Evolutionary conservation across 2,329 filamentous ascomycete species (phyloP).

Genomic region (Pseudocercospora musae): DNA sequence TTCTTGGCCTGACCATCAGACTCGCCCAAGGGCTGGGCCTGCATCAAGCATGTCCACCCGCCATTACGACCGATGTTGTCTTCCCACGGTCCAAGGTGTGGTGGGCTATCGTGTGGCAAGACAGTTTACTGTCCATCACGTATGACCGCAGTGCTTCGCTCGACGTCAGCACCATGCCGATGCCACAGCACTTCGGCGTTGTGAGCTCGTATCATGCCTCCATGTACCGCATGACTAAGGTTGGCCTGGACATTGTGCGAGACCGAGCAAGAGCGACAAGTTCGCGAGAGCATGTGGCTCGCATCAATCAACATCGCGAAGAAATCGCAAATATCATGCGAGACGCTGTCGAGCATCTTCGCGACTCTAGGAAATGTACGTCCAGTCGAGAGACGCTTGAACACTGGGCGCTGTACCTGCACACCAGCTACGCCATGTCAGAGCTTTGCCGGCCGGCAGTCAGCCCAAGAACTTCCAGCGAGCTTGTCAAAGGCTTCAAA

Average conservation of each 20-base stretch:
- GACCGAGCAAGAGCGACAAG: conserved; percentile 54
- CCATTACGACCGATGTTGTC: conserved; percentile 48
- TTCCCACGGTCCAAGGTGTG: conserved; percentile 39
- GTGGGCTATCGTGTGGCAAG: conserved; percentile 65
- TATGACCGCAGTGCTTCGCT: conserved; percentile 60
- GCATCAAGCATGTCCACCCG: conserved; percentile 56
- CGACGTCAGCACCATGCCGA: conserved; percentile 46
- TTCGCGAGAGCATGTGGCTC: conserved; percentile 49
- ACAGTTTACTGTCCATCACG: conserved; percentile 61
- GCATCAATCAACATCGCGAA: conserved; percentile 56
- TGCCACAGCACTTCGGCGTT: conserved; percentile 39
- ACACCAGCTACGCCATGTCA: conserved; percentile 60
- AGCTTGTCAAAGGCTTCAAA: conserved; percentile 48
- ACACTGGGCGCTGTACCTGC: conserved; percentile 59
- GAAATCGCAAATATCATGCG: conserved; percentile 56
- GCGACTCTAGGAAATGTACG: conserved; percentile 50
- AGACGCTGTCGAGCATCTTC: conserved; percentile 57
- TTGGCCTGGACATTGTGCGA: conserved; percentile 59
- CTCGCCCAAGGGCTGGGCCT: conserved; percentile 60
- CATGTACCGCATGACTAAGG: conserved; percentile 54
- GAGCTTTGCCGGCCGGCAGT: conserved; percentile 61
- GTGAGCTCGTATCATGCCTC: conserved; percentile 57
- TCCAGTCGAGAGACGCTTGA: conserved; percentile 55
- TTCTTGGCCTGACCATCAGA: conserved; percentile 59
- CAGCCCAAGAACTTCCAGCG: conserved; percentile 49